Percentiles rank a stretch among this genome's conserved stretches.
phyloP scores from a whole-genome alignment of 257 asterid species.

The Solanum chilense region DNA sequence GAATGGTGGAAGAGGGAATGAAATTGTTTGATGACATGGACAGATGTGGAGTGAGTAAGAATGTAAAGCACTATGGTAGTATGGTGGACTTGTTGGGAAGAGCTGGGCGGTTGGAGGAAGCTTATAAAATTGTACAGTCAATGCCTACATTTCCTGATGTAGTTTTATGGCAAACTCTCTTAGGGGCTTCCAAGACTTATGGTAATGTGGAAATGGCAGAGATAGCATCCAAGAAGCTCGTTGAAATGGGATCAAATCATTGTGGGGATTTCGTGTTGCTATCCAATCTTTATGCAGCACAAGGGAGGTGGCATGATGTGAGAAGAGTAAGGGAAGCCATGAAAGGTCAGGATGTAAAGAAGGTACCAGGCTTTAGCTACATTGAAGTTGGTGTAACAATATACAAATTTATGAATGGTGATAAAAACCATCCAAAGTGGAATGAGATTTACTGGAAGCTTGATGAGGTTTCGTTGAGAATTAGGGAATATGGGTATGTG shows the following conservation, averaged over 20 bases:
- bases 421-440: slow-evolving; percentile 44
- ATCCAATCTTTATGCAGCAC: slow-evolving; percentile 78
- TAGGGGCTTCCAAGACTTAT: slow-evolving; percentile 75
- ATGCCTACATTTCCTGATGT: slow-evolving; percentile 57
- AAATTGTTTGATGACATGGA: slow-evolving; percentile 56
- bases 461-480: slow-evolving; percentile 49
- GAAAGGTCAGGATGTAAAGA: slow-evolving; percentile 57
- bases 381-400: slow-evolving; percentile 48
- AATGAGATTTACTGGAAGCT: slow-evolving; percentile 51
- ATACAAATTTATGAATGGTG: slow-evolving; percentile 60
- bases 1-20: slow-evolving; percentile 88
- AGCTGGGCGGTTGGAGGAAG: slow-evolving; percentile 67
- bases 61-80: slow-evolving; percentile 80
- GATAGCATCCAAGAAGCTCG: slow-evolving; percentile 69
- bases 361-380: slow-evolving; percentile 83
- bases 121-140: slow-evolving; percentile 40
- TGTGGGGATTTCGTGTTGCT: slow-evolving; percentile 86
- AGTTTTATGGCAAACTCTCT: slow-evolving; percentile 84
- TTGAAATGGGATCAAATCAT: slow-evolving; percentile 68
- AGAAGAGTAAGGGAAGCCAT: slow-evolving; percentile 72
- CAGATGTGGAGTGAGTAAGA: slow-evolving; percentile 28
- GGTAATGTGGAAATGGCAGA: slow-evolving; percentile 76
- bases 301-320: slow-evolving; percentile 74
- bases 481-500: slow-evolving; percentile 55
- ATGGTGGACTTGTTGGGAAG: slow-evolving; percentile 83